These are phyloP conservation scores for Claviceps sp. DNA, from an alignment of 2,329 filamentous ascomycete species.

Conservation along the genomic window DNA sequence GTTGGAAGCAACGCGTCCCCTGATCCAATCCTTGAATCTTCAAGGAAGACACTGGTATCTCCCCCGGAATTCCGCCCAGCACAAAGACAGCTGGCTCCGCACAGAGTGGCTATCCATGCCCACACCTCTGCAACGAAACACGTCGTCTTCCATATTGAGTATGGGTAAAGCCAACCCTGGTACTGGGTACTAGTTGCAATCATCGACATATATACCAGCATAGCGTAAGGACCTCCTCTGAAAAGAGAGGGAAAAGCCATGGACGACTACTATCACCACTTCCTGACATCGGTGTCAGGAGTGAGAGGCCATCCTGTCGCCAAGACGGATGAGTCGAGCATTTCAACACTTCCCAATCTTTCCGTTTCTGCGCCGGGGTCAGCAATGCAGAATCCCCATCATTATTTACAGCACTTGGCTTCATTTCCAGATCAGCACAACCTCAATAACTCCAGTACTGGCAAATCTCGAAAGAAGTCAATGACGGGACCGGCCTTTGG, in stretches of 20 bases:
- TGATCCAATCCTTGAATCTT: not conserved
- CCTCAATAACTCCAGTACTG: conserved; percentile 33
- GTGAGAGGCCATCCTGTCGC: conserved; percentile 24
- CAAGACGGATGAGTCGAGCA: conserved; percentile 27
- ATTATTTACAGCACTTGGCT: conserved; percentile 34
- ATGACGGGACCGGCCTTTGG: conserved; percentile 28
- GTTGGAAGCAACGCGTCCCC: not conserved
- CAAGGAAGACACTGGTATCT: conserved; percentile 4
- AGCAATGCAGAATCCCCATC: conserved; percentile 29
- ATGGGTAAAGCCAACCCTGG: conserved; percentile 3
- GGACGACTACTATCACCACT: conserved; percentile 44
- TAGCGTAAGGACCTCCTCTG: not conserved
- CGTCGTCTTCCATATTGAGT: conserved; percentile 4
- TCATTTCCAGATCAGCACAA: conserved; percentile 36
- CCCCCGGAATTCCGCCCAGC: conserved; percentile 5
- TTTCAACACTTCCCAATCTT: conserved; percentile 21
- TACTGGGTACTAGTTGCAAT: conserved; percentile 2
- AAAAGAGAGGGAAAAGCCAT: conserved; percentile 19
- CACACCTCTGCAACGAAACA: conserved; percentile 5
- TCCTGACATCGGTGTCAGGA: conserved; percentile 39
- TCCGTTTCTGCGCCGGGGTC: conserved; percentile 16
- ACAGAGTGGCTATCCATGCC: conserved; percentile 3
- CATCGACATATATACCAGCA: conserved; percentile 4
- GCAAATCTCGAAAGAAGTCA: conserved; percentile 39
- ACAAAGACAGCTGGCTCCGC: conserved; percentile 4